These are phyloP conservation scores for Suillus subluteus DNA, from an alignment of 768 basidiomycete species.

Conservation along the genomic window DNA sequence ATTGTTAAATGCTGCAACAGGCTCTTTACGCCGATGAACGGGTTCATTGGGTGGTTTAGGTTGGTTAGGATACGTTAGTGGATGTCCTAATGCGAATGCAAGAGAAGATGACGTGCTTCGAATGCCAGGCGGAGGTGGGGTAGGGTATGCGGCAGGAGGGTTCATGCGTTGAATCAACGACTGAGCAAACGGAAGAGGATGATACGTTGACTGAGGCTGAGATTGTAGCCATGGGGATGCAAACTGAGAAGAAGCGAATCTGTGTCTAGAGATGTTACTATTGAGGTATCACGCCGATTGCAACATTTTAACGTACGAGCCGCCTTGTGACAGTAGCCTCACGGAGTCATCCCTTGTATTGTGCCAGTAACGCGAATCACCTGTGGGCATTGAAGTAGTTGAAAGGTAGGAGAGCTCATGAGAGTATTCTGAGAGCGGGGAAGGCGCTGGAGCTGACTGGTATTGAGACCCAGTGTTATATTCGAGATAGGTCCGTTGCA, in stretches of 20 bases:
- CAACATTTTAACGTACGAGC: conserved; percentile 45
- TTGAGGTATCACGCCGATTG: neutral
- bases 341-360: conserved; percentile 62
- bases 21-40: conserved; percentile 58
- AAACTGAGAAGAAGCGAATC: conserved; percentile 34
- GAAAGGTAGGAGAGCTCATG: conserved; percentile 61
- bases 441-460: conserved; percentile 40
- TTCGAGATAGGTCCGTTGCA: conserved; percentile 58
- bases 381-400: conserved; percentile 44
- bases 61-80: conserved; percentile 30
- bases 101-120: conserved; percentile 73
- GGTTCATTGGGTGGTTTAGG: conserved; percentile 15
- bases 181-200: conserved; percentile 61
- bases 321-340: conserved; percentile 57
- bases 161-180: conserved; percentile 65
- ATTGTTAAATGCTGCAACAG: conserved; percentile 63
- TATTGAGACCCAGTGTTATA: conserved; percentile 29
- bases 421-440: conserved; percentile 72
- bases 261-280: conserved; percentile 17
- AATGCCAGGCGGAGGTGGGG: conserved; percentile 67
- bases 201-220: conserved; percentile 53
- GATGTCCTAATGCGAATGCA: conserved; percentile 68
- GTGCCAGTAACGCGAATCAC: conserved; percentile 67
- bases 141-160: conserved; percentile 70
- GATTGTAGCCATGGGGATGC: conserved; percentile 38